Base-by-base conservation (phyloP, 768 basidiomycete genomes). In the Macrolepiota fuliginosa region DNA sequence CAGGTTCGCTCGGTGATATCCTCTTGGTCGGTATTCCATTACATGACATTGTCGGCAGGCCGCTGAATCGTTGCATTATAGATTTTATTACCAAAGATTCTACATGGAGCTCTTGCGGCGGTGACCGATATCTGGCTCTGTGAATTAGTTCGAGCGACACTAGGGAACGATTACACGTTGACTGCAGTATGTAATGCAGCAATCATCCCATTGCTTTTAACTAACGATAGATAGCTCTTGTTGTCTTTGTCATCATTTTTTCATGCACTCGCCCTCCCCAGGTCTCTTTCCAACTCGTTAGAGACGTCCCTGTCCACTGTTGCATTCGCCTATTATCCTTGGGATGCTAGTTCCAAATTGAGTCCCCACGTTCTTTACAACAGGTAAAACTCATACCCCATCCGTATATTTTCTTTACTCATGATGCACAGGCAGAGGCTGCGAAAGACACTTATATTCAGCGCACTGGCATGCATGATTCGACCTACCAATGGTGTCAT, bases 231-330 rank as follows among this genome's bases (percentile, higher is more conserved):
- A 17, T 64, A 98, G 95, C 74, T 89, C 39, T 80, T 94, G 62
- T 71, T 98, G 39, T 92, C 94, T 27, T 69, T 96, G 54, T 85
- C 89, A 1, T 96, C 92, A 4, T 85, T 96, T 69, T 98, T 98
- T 76, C 85, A 98, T 73, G 85, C 84, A 0, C 79, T 96, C 56
- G 83, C 92, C 1, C 77, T 97, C 25, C 90, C 95, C 3, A 84
- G 97, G 37, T 92, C 95, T 0, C 76, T 98, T 56, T 96, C 94
- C 32, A 99, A 98, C 70, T 96, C 94, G 12, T 75, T 96, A 27
- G 97, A 99, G 70, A 94, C 94, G 0, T 87, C 92, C 0, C 74
- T 98, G 46, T 90, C 91, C 0, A 87, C 87, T 0, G 73, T 90
- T 45, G 96, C 95, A 1, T 81, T 96, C 58, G 76, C 79, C 12